Conservation (phyloP, 2,329 filamentous ascomycete species). For the Diaporthe sp. region DNA sequence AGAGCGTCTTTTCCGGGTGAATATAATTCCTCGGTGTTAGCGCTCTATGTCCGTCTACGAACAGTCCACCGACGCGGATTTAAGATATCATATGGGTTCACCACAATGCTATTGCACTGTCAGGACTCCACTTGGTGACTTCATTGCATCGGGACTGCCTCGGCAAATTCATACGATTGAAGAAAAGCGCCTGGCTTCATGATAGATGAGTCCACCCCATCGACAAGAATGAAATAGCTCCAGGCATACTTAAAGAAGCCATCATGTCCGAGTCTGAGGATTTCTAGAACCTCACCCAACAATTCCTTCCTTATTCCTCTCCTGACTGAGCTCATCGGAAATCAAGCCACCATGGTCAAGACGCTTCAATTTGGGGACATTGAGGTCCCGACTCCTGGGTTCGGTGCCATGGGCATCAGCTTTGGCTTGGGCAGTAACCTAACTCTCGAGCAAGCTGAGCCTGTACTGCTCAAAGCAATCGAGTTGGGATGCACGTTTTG, state of each 20-base stretch:
- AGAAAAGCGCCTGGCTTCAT: neutral
- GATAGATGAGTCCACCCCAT: neutral
- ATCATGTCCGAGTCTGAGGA: neutral
- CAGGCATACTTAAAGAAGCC: neutral
- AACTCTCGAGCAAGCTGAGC: conserved; percentile 60
- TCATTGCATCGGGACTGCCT: conserved; percentile 1
- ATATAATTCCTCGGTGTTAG: conserved; percentile 15
- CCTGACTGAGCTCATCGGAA: too few relatives aligned
- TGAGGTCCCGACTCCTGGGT: conserved; percentile 58
- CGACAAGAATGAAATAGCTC: neutral
- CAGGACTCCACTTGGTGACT: neutral
- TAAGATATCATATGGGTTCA: neutral
- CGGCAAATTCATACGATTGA: conserved; percentile 4
- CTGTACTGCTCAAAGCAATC: conserved; percentile 63
- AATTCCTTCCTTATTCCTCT: too few relatives aligned
- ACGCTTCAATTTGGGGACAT: conserved; percentile 44
- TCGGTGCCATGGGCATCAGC: conserved; percentile 65
- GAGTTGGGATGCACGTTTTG: conserved; percentile 62
- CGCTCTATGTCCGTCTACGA: conserved; percentile 1
- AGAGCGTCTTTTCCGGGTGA: neutral
- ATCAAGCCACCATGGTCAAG: neutral
- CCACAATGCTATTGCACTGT: neutral
- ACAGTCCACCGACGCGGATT: neutral
- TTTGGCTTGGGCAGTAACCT: conserved; percentile 59
- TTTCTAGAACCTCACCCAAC: neutral